phyloP scores from a whole-genome alignment of 2,329 filamentous ascomycete genomes.

The Drechslerella stenobrocha region DNA sequence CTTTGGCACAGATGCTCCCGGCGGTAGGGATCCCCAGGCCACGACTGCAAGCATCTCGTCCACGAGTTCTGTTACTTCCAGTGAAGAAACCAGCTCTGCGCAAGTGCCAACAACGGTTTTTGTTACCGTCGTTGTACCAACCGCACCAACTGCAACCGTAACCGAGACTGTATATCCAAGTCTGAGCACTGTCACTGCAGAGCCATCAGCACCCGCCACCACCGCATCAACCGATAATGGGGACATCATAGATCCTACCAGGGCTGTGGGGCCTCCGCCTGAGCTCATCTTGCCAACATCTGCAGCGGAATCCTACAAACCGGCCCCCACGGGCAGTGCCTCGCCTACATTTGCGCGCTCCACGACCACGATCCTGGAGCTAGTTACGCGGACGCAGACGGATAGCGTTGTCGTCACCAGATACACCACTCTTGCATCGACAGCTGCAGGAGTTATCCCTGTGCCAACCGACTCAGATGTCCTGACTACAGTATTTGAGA shows the following conservation, averaged over 20 bases:
- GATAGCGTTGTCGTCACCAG: not conserved
- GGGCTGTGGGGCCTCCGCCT: conserved; percentile 2
- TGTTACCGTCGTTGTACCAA: conserved; percentile 24
- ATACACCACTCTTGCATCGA: conserved; percentile 4
- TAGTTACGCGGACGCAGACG: conserved; percentile 15
- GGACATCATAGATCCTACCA: conserved; percentile 6
- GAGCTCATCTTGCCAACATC: conserved; percentile 13
- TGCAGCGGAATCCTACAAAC: not conserved
- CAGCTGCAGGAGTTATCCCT: conserved; percentile 9
- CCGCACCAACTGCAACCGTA: conserved; percentile 21
- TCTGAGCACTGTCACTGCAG: conserved; percentile 2
- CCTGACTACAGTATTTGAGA: conserved; percentile 33
- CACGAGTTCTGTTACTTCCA: not conserved
- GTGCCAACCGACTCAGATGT: conserved; percentile 14
- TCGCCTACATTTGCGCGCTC: not conserved
- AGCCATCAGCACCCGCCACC: conserved; percentile 6
- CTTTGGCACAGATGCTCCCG: conserved; percentile 13
- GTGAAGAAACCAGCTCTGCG: not conserved
- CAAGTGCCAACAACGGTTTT: conserved; percentile 23
- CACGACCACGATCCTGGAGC: conserved; percentile 17
- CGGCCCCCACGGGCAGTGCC: not conserved
- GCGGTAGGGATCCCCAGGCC: conserved; percentile 8
- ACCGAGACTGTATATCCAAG: conserved; percentile 34
- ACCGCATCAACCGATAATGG: conserved; percentile 4
- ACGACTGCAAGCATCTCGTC: conserved; percentile 9